phyloP scores from a whole-genome alignment of 805 yeast species.

The Ogataea glucozyma region DNA sequence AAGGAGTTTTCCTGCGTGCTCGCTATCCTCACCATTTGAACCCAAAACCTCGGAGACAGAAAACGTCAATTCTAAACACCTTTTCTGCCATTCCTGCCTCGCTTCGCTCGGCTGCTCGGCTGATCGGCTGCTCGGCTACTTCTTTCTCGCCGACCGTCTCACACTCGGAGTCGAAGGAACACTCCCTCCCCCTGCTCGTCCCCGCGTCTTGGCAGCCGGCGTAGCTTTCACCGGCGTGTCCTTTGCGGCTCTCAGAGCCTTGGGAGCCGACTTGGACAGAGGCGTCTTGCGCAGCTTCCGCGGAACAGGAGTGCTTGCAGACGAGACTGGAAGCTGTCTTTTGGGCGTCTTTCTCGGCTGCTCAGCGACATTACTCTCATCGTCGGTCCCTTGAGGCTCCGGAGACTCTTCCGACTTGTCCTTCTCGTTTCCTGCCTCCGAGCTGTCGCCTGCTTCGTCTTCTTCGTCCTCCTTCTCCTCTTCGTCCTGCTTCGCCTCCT shows the following conservation, averaged over 20 bases:
- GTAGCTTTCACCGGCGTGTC: constrained; percentile 21
- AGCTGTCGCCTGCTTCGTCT: constrained; percentile 7
- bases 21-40: no score
- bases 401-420: no score
- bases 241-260: constrained; percentile 5
- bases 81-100: no score
- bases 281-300: constrained; percentile 24
- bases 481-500: constrained; percentile 2
- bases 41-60: no score
- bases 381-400: no score
- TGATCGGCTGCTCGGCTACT: constrained; percentile 4
- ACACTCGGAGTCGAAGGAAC: constrained; percentile 24
- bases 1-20: no score
- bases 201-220: constrained; percentile 8
- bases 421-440: constrained; percentile 8
- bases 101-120: background rate
- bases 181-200: constrained; percentile 8
- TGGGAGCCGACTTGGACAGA: constrained; percentile 16
- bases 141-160: constrained; percentile 25
- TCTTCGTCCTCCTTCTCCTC: constrained; percentile 7
- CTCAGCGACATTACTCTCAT: constrained; percentile 6
- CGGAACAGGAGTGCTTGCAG: constrained; percentile 14
- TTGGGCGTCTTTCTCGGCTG: constrained; percentile 15
- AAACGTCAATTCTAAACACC: no score
- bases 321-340: constrained; percentile 11